Evolutionary conservation across 805 yeast genomes (phyloP).

Genomic region (Blastobotrys terrestris): DNA sequence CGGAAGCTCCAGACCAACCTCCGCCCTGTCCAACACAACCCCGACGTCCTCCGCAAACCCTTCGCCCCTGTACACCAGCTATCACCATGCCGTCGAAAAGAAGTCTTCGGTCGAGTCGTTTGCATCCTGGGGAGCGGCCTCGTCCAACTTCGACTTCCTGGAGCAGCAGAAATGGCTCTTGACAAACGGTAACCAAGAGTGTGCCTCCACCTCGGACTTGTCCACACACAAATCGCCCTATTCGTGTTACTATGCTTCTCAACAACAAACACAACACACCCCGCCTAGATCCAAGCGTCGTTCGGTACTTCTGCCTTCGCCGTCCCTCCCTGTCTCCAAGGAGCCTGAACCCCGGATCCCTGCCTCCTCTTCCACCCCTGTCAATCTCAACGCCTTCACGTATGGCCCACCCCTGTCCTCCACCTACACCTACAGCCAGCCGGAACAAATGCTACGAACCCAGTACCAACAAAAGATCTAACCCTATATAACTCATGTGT

Average conservation of each 20-base stretch:
- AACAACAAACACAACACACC: background rate
- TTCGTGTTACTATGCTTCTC: constrained; percentile 2
- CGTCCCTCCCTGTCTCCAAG: background rate
- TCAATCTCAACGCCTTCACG: background rate
- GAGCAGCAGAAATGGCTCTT: constrained; percentile 25
- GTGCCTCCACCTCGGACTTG: background rate
- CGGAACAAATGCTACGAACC: background rate
- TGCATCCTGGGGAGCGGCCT: constrained; percentile 17
- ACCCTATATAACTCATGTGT: background rate
- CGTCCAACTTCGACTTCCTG: constrained; percentile 21
- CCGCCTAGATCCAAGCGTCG: constrained; percentile 3
- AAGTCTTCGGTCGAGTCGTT: constrained; percentile 8
- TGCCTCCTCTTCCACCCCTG: background rate
- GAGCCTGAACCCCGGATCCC: background rate
- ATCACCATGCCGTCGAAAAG: background rate
- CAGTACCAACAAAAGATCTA: background rate
- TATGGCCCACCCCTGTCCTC: background rate
- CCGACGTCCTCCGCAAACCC: background rate
- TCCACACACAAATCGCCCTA: constrained; percentile 5
- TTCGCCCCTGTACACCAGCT: background rate
- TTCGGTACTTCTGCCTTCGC: constrained; percentile 9
- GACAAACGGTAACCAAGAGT: constrained; percentile 2
- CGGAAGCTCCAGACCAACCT: background rate
- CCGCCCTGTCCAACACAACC: background rate
- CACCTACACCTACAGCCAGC: background rate